Evolutionary conservation across 352 stramenopile species (phyloP).

Genomic region (Aphanomyces euteiches): DNA sequence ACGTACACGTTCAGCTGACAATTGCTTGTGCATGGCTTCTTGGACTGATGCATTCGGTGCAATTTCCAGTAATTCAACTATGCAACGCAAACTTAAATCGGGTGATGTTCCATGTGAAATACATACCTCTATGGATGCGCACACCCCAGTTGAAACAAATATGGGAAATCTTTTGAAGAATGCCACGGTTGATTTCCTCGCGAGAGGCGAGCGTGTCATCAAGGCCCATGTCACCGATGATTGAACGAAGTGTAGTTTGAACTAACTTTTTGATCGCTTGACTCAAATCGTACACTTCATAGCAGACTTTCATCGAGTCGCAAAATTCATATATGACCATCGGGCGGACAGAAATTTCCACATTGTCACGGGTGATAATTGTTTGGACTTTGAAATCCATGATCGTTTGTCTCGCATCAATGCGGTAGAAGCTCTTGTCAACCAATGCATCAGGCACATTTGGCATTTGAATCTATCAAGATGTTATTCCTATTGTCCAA

Average conservation of each 20-base stretch:
- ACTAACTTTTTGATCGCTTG: constrained; percentile 37
- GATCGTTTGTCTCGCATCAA: constrained; percentile 28
- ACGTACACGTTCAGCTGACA: constrained; percentile 35
- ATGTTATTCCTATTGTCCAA: too few species aligned
- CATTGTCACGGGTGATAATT: constrained; percentile 42
- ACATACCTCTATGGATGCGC: constrained; percentile 29
- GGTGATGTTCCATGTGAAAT: too few species aligned
- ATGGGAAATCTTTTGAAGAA: constrained; percentile 33
- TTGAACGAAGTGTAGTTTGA: constrained; percentile 36
- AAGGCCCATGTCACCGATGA: constrained; percentile 40
- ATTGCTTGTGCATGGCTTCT: constrained; percentile 38
- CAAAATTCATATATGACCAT: constrained; percentile 37
- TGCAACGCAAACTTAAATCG: not conserved
- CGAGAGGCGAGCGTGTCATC: constrained; percentile 39
- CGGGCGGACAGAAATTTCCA: constrained; percentile 36
- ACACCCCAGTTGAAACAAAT: constrained; percentile 39
- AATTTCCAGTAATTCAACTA: constrained; percentile 38
- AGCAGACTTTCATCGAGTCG: constrained; percentile 36
- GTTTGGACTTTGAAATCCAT: constrained; percentile 32
- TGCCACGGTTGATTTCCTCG: constrained; percentile 37
- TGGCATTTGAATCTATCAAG: constrained; percentile 12
- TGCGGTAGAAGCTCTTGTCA: constrained; percentile 28
- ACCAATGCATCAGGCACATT: not conserved
- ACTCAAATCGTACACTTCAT: constrained; percentile 37
- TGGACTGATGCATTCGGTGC: constrained; percentile 33